These are phyloP conservation scores for Penicillium hesseltinei DNA, from an alignment of 2,329 filamentous ascomycete genomes.

Conservation along the genomic window DNA sequence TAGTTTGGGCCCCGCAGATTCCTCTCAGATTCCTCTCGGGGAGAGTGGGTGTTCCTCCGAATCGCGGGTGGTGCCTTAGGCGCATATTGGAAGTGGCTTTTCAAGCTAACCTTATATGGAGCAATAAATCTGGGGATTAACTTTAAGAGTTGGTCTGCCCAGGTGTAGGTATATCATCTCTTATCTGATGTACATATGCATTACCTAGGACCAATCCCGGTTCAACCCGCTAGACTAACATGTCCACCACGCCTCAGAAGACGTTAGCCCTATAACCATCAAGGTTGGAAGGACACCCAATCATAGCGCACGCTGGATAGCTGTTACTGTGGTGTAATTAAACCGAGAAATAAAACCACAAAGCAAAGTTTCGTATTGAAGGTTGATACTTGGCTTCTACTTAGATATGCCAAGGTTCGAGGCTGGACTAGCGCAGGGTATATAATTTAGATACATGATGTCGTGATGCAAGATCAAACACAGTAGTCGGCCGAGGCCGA, in stretches of 20 bases:
- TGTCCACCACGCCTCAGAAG: neutral
- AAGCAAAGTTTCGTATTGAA: neutral
- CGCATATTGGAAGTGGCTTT: neutral
- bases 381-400: neutral
- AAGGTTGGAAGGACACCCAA: neutral
- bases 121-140: neutral
- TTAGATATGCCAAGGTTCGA: conserved; percentile 3
- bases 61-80: conserved; percentile 2
- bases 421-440: conserved; percentile 16
- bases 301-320: neutral
- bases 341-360: neutral
- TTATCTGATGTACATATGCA: neutral
- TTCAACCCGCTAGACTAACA: too few relatives aligned
- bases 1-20: conserved; percentile 6
- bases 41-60: conserved; percentile 8
- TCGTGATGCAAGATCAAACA: conserved; percentile 18
- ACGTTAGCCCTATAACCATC: neutral
- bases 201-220: too few relatives aligned
- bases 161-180: neutral
- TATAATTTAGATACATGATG: conserved; percentile 23
- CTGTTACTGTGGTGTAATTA: neutral
- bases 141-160: neutral
- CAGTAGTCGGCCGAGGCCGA: neutral
- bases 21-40: neutral
- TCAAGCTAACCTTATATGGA: neutral